Evolutionary conservation across 768 basidiomycete species (phyloP).

Genomic region (Leccinum rimulosum): DNA sequence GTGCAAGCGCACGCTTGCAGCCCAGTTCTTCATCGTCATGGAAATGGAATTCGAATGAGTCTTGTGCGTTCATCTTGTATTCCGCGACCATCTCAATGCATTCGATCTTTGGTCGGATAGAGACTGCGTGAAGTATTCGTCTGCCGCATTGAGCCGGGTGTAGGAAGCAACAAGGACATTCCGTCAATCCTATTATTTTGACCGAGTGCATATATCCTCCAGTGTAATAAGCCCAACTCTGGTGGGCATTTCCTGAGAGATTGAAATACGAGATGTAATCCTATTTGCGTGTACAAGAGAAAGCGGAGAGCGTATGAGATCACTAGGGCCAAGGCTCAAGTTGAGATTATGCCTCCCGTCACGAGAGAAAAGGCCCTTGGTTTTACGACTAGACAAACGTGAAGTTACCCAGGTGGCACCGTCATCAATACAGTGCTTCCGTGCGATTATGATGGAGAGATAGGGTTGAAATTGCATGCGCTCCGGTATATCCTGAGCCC

Average conservation of each 20-base stretch:
- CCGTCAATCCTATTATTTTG: conserved; percentile 82
- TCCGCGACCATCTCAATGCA: conserved; percentile 89
- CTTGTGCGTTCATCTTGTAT: conserved; percentile 72
- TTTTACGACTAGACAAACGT: conserved; percentile 69
- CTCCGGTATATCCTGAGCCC: conserved; percentile 45
- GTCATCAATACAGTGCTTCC: conserved; percentile 65
- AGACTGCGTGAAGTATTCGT: conserved; percentile 74
- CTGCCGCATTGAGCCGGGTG: conserved; percentile 60
- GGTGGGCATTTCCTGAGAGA: conserved; percentile 52
- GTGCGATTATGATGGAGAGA: conserved; percentile 62
- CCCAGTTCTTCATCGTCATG: conserved; percentile 61
- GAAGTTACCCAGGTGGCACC: conserved; percentile 89
- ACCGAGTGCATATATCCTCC: conserved; percentile 81
- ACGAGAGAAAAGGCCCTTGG: conserved; percentile 66
- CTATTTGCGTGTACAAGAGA: conserved; percentile 90
- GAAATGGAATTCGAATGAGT: conserved; percentile 59
- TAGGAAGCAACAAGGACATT: conserved; percentile 63
- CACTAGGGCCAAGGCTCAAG: conserved; percentile 61
- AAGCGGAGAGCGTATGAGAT: conserved; percentile 35
- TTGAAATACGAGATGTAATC: conserved; percentile 89
- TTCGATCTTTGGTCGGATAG: conserved; percentile 61
- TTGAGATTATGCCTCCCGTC: conserved; percentile 61
- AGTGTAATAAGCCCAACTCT: conserved; percentile 70
- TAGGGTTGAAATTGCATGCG: conserved; percentile 86
- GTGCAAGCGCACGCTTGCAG: conserved; percentile 45